Evolutionary conservation across 2,329 filamentous ascomycete species (phyloP).

Genomic region (Fusarium sambucinum): DNA sequence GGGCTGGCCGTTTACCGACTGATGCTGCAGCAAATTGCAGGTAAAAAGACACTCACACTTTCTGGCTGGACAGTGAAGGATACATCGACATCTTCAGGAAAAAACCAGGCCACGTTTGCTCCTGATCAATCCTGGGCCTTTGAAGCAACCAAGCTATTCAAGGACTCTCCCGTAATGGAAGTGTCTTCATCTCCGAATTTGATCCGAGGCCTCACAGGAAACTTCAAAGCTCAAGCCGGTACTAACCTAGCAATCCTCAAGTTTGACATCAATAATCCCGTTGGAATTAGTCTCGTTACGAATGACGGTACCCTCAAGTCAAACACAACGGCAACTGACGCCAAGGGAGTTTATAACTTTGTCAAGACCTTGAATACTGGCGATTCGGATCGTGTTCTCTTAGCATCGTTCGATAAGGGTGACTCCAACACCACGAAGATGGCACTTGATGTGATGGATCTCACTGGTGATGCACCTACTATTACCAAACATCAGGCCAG

Average conservation of each 20-base stretch:
- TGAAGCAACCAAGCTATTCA: background rate
- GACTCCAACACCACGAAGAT: background rate
- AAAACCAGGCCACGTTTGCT: background rate
- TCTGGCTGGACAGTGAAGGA: background rate
- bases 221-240: background rate
- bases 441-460: background rate
- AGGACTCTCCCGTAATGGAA: background rate
- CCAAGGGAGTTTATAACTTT: background rate
- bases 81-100: background rate
- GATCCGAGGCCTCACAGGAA: background rate
- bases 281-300: background rate
- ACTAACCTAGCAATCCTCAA: background rate
- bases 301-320: background rate
- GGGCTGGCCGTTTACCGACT: background rate
- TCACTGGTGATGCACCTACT: background rate
- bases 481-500: background rate
- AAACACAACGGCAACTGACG: too few relatives aligned
- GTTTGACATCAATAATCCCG: background rate
- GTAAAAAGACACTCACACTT: background rate
- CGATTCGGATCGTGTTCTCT: accelerated
- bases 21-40: background rate
- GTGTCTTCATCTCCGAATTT: background rate
- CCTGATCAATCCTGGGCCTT: background rate
- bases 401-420: background rate
- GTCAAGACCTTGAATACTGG: background rate